A percentile compares a stretch with the other conserved stretches of the same genome.
Evolutionary conservation across 257 asterid genomes (phyloP).

Genomic region (Solanum neorickii): DNA sequence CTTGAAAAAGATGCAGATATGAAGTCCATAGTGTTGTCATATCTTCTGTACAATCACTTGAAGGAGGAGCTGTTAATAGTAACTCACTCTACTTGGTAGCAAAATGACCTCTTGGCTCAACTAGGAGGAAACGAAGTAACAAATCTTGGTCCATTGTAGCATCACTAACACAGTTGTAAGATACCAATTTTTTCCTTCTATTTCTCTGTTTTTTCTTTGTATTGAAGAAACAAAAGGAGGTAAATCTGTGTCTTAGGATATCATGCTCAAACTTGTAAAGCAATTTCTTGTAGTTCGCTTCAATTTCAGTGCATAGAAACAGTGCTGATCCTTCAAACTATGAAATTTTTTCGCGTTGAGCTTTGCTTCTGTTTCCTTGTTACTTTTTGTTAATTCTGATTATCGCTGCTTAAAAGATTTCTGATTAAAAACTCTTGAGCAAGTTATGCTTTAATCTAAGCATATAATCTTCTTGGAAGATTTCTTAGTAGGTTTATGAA

Average conservation of each 20-base stretch:
- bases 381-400: background rate
- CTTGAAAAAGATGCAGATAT: conserved; percentile 11
- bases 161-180: background rate
- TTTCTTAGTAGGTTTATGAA: background rate
- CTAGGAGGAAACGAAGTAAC: background rate
- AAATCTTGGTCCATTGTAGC: background rate
- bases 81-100: background rate
- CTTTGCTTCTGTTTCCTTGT: background rate
- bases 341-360: background rate
- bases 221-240: background rate
- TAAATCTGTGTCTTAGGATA: background rate
- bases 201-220: background rate
- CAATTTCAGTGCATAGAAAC: background rate
- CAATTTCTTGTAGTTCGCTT: background rate
- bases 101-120: background rate
- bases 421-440: background rate
- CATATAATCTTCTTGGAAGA: background rate
- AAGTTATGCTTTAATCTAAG: background rate
- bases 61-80: background rate
- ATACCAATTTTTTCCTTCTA: background rate
- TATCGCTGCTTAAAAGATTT: background rate
- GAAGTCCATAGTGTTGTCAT: background rate
- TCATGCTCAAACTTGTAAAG: background rate
- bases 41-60: background rate
- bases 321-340: background rate